Evolutionary conservation across 1,284 basidiomycete genomes (phyloP), one percentile per base, ranked within the genome.

Genomic region (Apiotrichum akiyoshidainum): DNA sequence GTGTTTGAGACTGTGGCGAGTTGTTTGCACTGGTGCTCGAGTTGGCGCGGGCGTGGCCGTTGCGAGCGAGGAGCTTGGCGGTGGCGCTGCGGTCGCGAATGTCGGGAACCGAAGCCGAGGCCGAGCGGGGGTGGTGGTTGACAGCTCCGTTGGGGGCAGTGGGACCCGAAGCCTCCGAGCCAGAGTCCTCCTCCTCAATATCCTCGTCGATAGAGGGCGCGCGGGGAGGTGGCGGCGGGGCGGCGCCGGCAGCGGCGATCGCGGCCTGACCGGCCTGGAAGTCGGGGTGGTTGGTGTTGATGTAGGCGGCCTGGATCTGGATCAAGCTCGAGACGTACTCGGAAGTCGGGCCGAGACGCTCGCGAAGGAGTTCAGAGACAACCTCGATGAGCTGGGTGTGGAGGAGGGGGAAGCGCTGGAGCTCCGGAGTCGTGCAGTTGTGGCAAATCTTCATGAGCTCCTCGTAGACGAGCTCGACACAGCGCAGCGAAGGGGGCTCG

Each of bases 371-470:
- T 71, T 99, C 96, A 0, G 93, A 97, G 17, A 99, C 92, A n/a
- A 90, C 90, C 76, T 99, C 96, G 66, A 99, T 88, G 34, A 99
- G 81, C 71, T 96, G 93, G 0, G 94, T 86, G 71, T 98, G 93
- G 26, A 99, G 80, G 44, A 87, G 83, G 17, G 96, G 96, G 83
- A 98, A 99, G 22, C 95, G 86, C 83, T 94, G 89, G n/a, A 99
- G 82, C 78, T 98, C 96, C 54, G 85, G 77, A 72, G 87, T 90
- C 10, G 94, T 96, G 80, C 94, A 97, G 74, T 95, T 98, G 78
- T 99, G 96, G 78, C 96, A 99, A 61, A 99, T 96, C 83, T 98
- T 98, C 72, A 99, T 97, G 55, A 99, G 81, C 78, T 99, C 96
- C 77, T 99, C 96, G 75, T 99, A 99, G 13, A 99, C 96, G 64